A percentile compares a stretch with the other conserved stretches of the same genome.
These are phyloP conservation scores for Teratosphaeriaceae sp. DNA, from an alignment of 2,329 filamentous ascomycete genomes.

Conservation along the genomic window DNA sequence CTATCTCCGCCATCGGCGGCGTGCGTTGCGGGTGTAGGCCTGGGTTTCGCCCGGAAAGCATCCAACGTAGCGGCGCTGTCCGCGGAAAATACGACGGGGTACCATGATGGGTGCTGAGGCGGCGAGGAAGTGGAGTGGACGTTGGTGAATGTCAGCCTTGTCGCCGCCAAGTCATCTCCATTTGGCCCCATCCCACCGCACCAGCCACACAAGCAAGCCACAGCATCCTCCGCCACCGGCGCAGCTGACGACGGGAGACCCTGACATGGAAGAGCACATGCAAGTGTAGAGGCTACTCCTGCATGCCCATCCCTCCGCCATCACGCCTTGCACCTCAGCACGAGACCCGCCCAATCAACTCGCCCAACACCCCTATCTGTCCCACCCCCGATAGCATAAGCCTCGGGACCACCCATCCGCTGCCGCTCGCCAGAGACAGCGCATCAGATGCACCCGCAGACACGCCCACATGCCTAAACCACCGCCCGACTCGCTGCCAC, in stretches of 20 bases:
- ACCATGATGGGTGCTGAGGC: too few relatives aligned
- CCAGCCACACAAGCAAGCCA: neutral
- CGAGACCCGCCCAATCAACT: neutral
- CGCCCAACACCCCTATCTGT: neutral
- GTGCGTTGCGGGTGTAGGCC: too few relatives aligned
- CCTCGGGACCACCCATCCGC: neutral
- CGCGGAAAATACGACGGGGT: too few relatives aligned
- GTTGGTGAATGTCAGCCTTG: too few relatives aligned
- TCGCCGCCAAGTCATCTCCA: too few relatives aligned
- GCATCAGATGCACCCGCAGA: too few relatives aligned
- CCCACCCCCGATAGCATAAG: neutral
- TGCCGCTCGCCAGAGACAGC: too few relatives aligned
- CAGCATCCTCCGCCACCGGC: neutral
- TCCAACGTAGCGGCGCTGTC: too few relatives aligned
- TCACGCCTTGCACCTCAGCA: neutral
- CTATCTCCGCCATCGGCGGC: neutral
- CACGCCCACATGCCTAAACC: conserved; percentile 25
- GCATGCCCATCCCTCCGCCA: neutral
- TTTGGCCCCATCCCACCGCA: neutral
- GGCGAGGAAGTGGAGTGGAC: too few relatives aligned
- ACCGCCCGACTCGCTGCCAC: conserved; percentile 6
- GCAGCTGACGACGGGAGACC: neutral
- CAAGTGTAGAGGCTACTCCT: neutral
- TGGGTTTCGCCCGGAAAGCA: too few relatives aligned
- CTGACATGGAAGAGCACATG: conserved; percentile 1